Percentiles rank a stretch among this genome's conserved stretches.
phyloP scores from a whole-genome alignment of 208 protist genomes.

The Wallacemonas rigidus region DNA sequence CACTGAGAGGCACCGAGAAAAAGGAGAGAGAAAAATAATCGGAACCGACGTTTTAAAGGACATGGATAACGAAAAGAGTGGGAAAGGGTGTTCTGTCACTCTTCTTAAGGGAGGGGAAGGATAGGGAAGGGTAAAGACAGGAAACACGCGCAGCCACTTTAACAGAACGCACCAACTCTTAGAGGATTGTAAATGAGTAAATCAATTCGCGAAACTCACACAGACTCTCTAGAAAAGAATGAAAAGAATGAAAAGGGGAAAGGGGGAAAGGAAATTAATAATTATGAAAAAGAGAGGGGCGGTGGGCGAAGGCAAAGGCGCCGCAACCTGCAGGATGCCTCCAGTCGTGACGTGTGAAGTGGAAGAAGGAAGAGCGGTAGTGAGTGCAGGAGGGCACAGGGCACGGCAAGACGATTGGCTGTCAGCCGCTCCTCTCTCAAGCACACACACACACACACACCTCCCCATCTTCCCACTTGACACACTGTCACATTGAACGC shows the following conservation, averaged over 20 bases:
- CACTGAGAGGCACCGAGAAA: not conserved
- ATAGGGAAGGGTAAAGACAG: constrained; percentile 9
- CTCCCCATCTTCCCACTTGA: not conserved
- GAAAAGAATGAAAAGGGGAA: constrained; percentile 13
- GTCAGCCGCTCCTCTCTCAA: too few species aligned
- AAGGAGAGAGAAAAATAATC: constrained; percentile 15
- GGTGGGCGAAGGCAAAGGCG: too few species aligned
- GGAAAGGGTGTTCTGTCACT: not conserved
- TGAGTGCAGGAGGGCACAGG: too few species aligned
- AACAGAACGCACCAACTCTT: constrained; percentile 33
- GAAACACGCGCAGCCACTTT: not conserved
- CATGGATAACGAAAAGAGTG: not conserved
- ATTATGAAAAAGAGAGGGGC: not conserved
- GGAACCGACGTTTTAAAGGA: not conserved
- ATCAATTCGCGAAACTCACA: constrained; percentile 18
- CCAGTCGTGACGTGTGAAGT: too few species aligned
- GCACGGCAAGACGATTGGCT: too few species aligned
- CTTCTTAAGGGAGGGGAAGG: not conserved
- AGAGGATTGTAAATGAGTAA: constrained; percentile 21
- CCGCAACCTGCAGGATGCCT: too few species aligned
- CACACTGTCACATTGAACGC: not conserved
- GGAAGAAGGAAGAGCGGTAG: too few species aligned
- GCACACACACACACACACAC: too few species aligned
- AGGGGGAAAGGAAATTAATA: constrained; percentile 11
- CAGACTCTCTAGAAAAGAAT: constrained; percentile 11